Base-by-base conservation (phyloP, 106 monocot species). In the Dendrobium catenatum region DNA sequence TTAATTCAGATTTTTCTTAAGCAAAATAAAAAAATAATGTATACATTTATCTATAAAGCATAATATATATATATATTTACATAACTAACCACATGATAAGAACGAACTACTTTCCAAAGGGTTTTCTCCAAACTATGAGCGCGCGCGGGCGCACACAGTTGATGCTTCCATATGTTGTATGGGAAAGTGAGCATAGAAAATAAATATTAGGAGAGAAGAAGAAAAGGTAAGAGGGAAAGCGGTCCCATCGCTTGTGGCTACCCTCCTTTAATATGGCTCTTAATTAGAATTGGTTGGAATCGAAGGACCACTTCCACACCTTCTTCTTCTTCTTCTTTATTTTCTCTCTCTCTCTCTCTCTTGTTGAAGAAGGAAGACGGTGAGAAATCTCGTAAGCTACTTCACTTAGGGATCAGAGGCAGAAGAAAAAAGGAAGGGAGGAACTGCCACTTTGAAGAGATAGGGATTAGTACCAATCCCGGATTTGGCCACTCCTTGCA, bases 271-370 rank as follows among this genome's bases (percentile, higher is more conserved):
- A 75, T 72, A 75, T 19, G 27, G n/a, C 41, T 77, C 80, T 83
- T 83, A 82, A 86, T 85, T 75, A 77, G 74, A 73, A 73, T 86
- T 86, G 76, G 82, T 80, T 86, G 86, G 82, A 13, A 66, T n/a
- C 48, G 67, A 24, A 86, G 86, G 86, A 86, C 86, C 86, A 86
- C 82, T 16, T 56, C 79, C 75, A 72, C 72, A 55, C 54, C 54
- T 72, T 72, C 78, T 73, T 31, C 73, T 31, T 22, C 74, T 44
- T 40, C 81, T 47, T 3, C 46, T 24, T 26, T 22, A 78, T 56
- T 72, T 56, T 68, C 56, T 81, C 78, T 49, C 78, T 47, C 47
- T 56, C 41, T 54, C 78, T 73, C 42, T 42, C 72, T 55, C 70
- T 41, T 43, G 0, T 20, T 42, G 73, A 73, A 41, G 73, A 73